Evolutionary conservation across 768 basidiomycete genomes (phyloP).

Genomic region (Fomitopsis pulvina): DNA sequence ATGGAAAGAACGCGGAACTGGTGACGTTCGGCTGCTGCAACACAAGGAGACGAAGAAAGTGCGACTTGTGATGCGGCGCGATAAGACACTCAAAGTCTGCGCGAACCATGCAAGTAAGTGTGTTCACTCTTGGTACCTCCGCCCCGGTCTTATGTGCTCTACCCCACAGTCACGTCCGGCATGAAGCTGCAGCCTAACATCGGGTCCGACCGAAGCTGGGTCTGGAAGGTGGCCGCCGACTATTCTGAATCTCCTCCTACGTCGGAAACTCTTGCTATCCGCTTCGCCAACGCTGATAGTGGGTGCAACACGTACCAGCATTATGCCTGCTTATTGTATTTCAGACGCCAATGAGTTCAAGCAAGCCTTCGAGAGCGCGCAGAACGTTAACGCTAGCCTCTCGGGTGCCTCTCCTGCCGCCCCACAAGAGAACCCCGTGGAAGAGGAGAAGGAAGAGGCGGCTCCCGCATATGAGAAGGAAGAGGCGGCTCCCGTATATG

Average conservation of each 20-base stretch:
- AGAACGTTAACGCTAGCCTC: constrained; percentile 57
- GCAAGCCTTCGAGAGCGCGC: constrained; percentile 79
- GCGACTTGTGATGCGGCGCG: constrained; percentile 97
- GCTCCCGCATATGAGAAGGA: constrained; percentile 16
- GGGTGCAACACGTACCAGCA: constrained; percentile 25
- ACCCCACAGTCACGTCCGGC: constrained; percentile 63
- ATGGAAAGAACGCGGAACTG: constrained; percentile 99
- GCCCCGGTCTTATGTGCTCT: background rate
- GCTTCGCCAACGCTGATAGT: constrained; percentile 97
- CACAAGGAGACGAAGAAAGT: constrained; percentile 90
- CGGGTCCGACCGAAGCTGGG: constrained; percentile 98
- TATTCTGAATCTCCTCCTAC: constrained; percentile 88
- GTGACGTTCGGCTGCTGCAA: constrained; percentile 86
- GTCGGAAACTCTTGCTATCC: constrained; percentile 94
- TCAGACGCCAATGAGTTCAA: constrained; percentile 87
- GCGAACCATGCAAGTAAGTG: constrained; percentile 88
- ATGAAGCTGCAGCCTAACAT: constrained; percentile 97
- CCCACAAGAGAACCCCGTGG: constrained; percentile 20
- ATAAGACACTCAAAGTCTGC: constrained; percentile 99
- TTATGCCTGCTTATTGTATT: background rate
- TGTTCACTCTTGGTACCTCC: background rate
- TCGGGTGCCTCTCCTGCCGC: constrained; percentile 22
- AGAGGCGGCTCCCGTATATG: constrained; percentile 27
- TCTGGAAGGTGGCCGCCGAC: constrained; percentile 96
- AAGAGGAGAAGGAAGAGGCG: constrained; percentile 26